Evolutionary conservation across 768 basidiomycete species (phyloP).

Genomic region (Mycena chlorophos): DNA sequence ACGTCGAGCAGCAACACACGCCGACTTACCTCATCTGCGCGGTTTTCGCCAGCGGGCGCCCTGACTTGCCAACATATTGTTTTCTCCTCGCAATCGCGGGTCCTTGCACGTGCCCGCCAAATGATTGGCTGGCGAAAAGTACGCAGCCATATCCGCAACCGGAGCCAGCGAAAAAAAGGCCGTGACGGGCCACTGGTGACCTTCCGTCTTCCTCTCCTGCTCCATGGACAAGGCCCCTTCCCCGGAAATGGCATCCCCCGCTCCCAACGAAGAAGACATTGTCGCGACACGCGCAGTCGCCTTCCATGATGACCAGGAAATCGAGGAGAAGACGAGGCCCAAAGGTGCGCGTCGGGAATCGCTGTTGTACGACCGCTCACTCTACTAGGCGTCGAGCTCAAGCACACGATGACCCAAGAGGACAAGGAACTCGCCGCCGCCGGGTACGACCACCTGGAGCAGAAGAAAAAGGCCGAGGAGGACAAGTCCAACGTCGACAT

Average conservation of each 20-base stretch:
- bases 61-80: background rate
- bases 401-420: constrained; percentile 63
- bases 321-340: constrained; percentile 49
- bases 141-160: background rate
- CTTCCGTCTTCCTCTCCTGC: background rate
- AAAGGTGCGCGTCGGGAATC: constrained; percentile 39
- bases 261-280: constrained; percentile 33
- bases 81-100: background rate
- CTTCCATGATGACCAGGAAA: constrained; percentile 44
- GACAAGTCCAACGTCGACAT: constrained; percentile 53
- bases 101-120: background rate
- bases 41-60: background rate
- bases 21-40: background rate
- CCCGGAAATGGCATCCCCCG: background rate
- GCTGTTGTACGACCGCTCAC: background rate
- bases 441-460: constrained; percentile 64
- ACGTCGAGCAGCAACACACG: background rate
- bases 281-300: constrained; percentile 47
- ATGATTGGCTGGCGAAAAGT: constrained; percentile 12
- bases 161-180: background rate
- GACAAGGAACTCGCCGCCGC: constrained; percentile 66
- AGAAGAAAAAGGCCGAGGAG: constrained; percentile 40
- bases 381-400: constrained; percentile 44
- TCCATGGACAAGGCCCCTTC: constrained; percentile 6
- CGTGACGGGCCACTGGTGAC: background rate